phyloP scores from a whole-genome alignment of 352 stramenopile species.

The Phytophthora kernoviae region DNA sequence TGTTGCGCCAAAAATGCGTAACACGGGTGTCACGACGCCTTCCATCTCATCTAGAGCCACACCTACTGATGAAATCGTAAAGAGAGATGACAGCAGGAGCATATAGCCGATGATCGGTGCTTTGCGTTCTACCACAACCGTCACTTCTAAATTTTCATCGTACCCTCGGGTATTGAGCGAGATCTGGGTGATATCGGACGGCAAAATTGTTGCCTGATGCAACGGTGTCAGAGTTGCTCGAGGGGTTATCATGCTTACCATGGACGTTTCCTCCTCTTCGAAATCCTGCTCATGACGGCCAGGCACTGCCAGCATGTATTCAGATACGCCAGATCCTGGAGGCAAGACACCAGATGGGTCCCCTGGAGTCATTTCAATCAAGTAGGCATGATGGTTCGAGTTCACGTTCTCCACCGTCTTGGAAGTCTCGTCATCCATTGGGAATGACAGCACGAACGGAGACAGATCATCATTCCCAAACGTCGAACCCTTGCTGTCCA shows the following conservation, averaged over 20 bases:
- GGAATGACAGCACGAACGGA: slow-evolving; percentile 79
- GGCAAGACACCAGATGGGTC: slow-evolving; percentile 49
- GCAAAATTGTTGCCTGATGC: slow-evolving; percentile 51
- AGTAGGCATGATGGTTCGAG: slow-evolving; percentile 67
- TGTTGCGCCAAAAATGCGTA: slow-evolving; percentile 90
- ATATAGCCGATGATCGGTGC: slow-evolving; percentile 76
- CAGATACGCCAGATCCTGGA: slow-evolving; percentile 39
- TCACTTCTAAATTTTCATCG: slow-evolving; percentile 75
- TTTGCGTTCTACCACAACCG: slow-evolving; percentile 67
- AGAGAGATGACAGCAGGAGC: slow-evolving; percentile 66
- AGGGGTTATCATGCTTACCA: slow-evolving; percentile 31
- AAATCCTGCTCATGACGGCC: slow-evolving; percentile 40
- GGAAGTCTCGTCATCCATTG: slow-evolving; percentile 67
- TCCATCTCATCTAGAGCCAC: slow-evolving; percentile 76
- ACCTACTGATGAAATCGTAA: slow-evolving; percentile 78
- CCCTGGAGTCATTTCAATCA: slow-evolving; percentile 74
- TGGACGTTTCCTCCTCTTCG: slow-evolving; percentile 37
- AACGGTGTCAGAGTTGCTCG: slow-evolving; percentile 33
- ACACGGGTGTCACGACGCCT: slow-evolving; percentile 55
- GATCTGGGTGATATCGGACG: slow-evolving; percentile 76
- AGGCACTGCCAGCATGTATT: slow-evolving; percentile 78
- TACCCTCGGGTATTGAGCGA: slow-evolving; percentile 71
- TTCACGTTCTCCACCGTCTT: slow-evolving; percentile 56
- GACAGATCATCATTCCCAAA: slow-evolving; percentile 41
- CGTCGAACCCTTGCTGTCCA: slow-evolving; percentile 37